Percentiles rank a stretch among this genome's conserved stretches.
Conservation (phyloP, 176 grass and related monocot genomes). For the Bolboschoenus planiculmis region DNA sequence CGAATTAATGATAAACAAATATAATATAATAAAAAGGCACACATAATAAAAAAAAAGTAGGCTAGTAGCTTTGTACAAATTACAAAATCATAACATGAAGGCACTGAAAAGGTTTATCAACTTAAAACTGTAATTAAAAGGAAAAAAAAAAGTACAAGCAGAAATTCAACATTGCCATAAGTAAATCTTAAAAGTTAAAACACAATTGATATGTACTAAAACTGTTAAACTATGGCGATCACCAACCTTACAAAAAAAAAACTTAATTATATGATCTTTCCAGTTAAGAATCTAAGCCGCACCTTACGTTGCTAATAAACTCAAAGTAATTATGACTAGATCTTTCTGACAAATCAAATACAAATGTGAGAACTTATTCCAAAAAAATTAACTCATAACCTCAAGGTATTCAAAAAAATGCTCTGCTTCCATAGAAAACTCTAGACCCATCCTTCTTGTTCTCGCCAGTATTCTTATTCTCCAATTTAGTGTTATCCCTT, state of each 20-base stretch:
- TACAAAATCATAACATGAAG: neutral
- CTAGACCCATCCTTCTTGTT: slow-evolving; percentile 60
- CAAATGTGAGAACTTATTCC: neutral
- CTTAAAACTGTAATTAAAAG: neutral
- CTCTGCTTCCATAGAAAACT: slow-evolving; percentile 95
- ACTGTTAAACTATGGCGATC: neutral
- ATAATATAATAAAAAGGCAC: neutral
- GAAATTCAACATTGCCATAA: neutral
- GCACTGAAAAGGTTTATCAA: neutral
- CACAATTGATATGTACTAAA: neutral
- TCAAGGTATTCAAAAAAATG: slow-evolving; percentile 65
- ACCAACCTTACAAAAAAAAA: neutral
- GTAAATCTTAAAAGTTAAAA: neutral
- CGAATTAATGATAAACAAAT: neutral
- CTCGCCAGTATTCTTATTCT: slow-evolving; percentile 26
- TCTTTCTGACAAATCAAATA: neutral
- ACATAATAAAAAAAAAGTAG: neutral
- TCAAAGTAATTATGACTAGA: neutral
- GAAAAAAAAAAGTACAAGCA: neutral
- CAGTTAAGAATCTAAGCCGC: neutral
- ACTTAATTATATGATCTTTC: neutral
- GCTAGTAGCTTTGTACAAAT: neutral
- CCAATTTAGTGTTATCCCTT: slow-evolving; percentile 30
- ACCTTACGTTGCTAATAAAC: neutral
- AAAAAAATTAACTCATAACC: neutral